phyloP scores from a whole-genome alignment of 2,329 filamentous ascomycete genomes.

The Aspergillus texensis region DNA sequence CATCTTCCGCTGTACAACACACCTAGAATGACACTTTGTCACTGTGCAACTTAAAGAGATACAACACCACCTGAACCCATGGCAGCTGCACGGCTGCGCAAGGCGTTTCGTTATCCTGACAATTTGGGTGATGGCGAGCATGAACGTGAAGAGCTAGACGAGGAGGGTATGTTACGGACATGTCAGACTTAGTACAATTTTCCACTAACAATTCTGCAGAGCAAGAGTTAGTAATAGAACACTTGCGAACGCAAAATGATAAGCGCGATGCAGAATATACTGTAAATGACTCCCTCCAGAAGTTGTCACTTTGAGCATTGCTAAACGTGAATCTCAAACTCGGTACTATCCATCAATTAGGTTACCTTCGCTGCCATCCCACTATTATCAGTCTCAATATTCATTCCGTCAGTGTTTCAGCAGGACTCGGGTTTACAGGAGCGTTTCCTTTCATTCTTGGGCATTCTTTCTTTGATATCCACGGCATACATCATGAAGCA shows the following conservation, averaged over 20 bases:
- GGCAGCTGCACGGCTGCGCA: conserved; percentile 68
- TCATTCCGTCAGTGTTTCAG: conserved; percentile 36
- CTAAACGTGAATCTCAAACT: not conserved
- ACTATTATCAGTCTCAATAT: conserved; percentile 33
- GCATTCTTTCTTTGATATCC: conserved; percentile 39
- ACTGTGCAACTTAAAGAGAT: not conserved
- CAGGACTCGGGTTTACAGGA: conserved; percentile 19
- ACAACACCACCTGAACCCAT: conserved; percentile 31
- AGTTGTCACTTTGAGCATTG: not conserved
- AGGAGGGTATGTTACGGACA: conserved; percentile 61
- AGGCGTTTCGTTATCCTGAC: conserved; percentile 74
- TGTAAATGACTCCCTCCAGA: conserved; percentile 29
- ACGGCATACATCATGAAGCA: conserved; percentile 43
- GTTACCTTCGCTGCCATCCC: conserved; percentile 42
- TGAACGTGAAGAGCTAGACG: conserved; percentile 68
- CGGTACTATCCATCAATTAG: conserved; percentile 15
- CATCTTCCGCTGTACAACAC: not conserved
- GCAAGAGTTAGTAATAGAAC: conserved; percentile 45
- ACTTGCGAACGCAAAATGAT: conserved; percentile 41
- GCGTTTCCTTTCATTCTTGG: conserved; percentile 33
- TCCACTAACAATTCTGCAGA: conserved; percentile 29
- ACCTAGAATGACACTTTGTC: not conserved
- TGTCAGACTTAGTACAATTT: conserved; percentile 3
- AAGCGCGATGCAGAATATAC: conserved; percentile 43
- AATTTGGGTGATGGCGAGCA: conserved; percentile 59